Base-by-base conservation (phyloP, 257 asterid genomes). In the Solanum paucissectum region DNA sequence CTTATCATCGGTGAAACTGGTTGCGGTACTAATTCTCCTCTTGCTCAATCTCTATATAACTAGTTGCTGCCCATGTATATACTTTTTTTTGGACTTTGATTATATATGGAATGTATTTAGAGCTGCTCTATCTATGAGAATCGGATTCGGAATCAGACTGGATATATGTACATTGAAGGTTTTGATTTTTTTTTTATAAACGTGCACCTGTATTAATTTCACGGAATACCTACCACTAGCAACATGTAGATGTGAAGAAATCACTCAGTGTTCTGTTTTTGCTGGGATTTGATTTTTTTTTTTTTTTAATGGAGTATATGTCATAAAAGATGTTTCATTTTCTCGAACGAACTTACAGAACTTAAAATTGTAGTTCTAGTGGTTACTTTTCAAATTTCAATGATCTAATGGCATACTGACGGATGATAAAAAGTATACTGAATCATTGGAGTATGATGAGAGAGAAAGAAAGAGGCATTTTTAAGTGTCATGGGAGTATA, bases 1-100 rank as follows among this genome's bases (percentile, higher is more conserved):
- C 91, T 97, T n/a, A 95, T 95, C 84, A 91, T 95, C 49, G 99
- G 99, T 1, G 99, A 97, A 90, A 93, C 99, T 86, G 99, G 99
- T 29, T 95, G 99, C 87, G 99, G 99, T 97, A 93, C 81, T 49
- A 29, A 14, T 10, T 13, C 44, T 37, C 23, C 18, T 25, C 20
- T 18, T 16, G 9, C 9, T 87, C n/a, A 73, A 8, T 58, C 18
- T 46, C 32, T 9, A 55, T 55, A 55, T 55, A 6, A 55, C 0
- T 55, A 55, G 62, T 55, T 18, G 62, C 62, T 55, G 62, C 4
- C n/a, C 14, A 69, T 85, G 42, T 25, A 13, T 68, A 29, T 66
- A 37, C 58, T 66, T 49, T 21, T 10, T 85, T 88, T 79, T 68
- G 10, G 13, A 6, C 12, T 73, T 0, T 0, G 44, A 34, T 18